Percentiles rank a stretch among this genome's conserved stretches.
These are phyloP conservation scores for Lachnellula subtilissima DNA, from an alignment of 2,329 filamentous ascomycete genomes.

Conservation along the genomic window DNA sequence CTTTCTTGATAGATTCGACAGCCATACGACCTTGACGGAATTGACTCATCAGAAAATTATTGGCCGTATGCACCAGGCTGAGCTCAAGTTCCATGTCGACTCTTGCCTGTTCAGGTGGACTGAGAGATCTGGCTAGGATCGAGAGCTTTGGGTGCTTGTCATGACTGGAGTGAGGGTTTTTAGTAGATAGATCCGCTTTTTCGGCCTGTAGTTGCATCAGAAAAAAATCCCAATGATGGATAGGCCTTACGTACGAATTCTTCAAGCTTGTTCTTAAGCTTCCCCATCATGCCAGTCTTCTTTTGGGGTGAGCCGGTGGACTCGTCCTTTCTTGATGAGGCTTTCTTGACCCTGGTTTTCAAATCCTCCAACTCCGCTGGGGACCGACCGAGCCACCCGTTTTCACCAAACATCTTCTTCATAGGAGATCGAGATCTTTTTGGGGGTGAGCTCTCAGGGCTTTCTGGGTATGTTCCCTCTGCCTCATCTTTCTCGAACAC, in stretches of 20 bases:
- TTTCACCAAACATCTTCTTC: slow-evolving; percentile 33
- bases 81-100: slow-evolving; percentile 30
- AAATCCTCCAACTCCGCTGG: slow-evolving; percentile 17
- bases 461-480: neutral
- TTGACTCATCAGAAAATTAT: slow-evolving; percentile 31
- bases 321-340: slow-evolving; percentile 9
- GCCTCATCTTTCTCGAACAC: slow-evolving; percentile 19
- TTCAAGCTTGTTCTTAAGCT: slow-evolving; percentile 26
- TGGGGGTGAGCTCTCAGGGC: slow-evolving; percentile 8
- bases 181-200: slow-evolving; percentile 27
- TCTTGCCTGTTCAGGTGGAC: slow-evolving; percentile 26
- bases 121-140: slow-evolving; percentile 24
- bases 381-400: slow-evolving; percentile 29
- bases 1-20: slow-evolving; percentile 28
- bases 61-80: slow-evolving; percentile 29
- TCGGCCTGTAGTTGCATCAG: slow-evolving; percentile 22
- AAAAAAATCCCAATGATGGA: neutral
- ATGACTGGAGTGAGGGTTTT: slow-evolving; percentile 1
- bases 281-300: slow-evolving; percentile 26
- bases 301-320: slow-evolving; percentile 4
- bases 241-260: slow-evolving; percentile 25
- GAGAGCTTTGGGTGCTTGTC: slow-evolving; percentile 16
- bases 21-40: slow-evolving; percentile 29
- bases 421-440: slow-evolving; percentile 31
- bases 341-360: slow-evolving; percentile 11